Base-by-base conservation (phyloP, 805 yeast genomes). In the Starmerella scarabaei region DNA sequence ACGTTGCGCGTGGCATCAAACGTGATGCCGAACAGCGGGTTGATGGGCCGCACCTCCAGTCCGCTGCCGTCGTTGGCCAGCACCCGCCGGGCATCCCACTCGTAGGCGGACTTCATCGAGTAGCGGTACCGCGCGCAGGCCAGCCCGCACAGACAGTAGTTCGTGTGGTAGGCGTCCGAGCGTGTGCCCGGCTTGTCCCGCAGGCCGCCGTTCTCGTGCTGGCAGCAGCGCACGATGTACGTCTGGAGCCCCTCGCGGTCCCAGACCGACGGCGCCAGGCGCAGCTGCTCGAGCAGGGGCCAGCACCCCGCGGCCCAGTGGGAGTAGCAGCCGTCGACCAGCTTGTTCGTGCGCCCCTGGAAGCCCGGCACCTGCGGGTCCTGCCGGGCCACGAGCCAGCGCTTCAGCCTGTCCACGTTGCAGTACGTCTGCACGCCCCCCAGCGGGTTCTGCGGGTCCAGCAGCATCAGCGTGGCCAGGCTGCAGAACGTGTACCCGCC, bases 401-500 rank as follows among this genome's bases (percentile, higher is more conserved):
- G 40, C 6, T 73, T 46, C 18, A 85, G 61, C 2, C 44, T 49
- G 0, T 66, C 73, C 2, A 80, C 42, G 52, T 82, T 62, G 2
- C 72, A 57, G 17, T 58, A 47, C 36, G 62, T 58, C 5, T 41
- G 38, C 6, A 69, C 45, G 5, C 57, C 56, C 15, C 56, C 60
- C 24, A 44, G 42, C 1, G 69, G 65, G 21, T 41, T 39, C 4
- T 31, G 33, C 2, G 45, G 63, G 5, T 67, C 66, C 21, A 74
- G 54, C 20, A 67, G 66, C 45, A 67, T 69, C 42, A 73, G 62
- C 36, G 74, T 71, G 33, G 79, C 93, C 33, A 81, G 64, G 0
- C 88, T 93, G 63, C 99, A 91, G 58, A 73, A 91, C 0, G 97
- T 75, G 57, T 91, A 93, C 1, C 98, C 99, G 2, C 96, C 98